Percentiles rank a stretch among this genome's conserved stretches.
Evolutionary conservation across 2,329 filamentous ascomycete genomes (phyloP).

Genomic region (Cladosporium sp.): DNA sequence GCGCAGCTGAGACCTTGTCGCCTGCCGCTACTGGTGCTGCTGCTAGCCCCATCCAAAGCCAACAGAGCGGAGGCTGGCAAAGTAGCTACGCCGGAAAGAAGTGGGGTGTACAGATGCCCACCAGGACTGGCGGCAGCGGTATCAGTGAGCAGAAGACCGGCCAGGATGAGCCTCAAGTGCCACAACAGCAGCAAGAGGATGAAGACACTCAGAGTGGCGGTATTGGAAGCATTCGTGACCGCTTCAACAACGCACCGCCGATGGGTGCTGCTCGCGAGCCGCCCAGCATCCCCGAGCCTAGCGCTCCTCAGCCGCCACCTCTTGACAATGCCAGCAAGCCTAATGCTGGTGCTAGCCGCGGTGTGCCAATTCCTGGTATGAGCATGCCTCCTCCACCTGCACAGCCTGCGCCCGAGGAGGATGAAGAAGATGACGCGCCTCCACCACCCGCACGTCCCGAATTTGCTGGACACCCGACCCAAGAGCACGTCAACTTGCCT

Average conservation of each 20-base stretch:
- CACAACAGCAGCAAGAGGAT: slow-evolving; percentile 43
- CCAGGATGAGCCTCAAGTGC: slow-evolving; percentile 42
- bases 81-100: slow-evolving; percentile 86
- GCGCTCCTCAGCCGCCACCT: slow-evolving; percentile 49
- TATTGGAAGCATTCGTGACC: slow-evolving; percentile 72
- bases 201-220: slow-evolving; percentile 57
- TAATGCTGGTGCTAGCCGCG: slow-evolving; percentile 52
- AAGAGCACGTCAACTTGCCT: slow-evolving; percentile 46
- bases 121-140: slow-evolving; percentile 61
- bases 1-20: slow-evolving; percentile 47
- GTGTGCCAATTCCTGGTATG: slow-evolving; percentile 74
- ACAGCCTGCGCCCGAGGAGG: slow-evolving; percentile 38
- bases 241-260: slow-evolving; percentile 66
- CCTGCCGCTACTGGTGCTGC: slow-evolving; percentile 35
- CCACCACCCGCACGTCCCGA: slow-evolving; percentile 4
- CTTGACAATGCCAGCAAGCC: slow-evolving; percentile 66
- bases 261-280: slow-evolving; percentile 55
- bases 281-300: slow-evolving; percentile 43
- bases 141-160: slow-evolving; percentile 62
- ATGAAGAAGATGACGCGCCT: not conserved
- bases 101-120: slow-evolving; percentile 80
- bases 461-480: slow-evolving; percentile 45
- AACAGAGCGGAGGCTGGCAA: slow-evolving; percentile 81
- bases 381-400: slow-evolving; percentile 42
- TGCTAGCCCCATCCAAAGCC: slow-evolving; percentile 55